phyloP scores from a whole-genome alignment of 1,284 basidiomycete species.

The Mrakiaceae sp. region DNA sequence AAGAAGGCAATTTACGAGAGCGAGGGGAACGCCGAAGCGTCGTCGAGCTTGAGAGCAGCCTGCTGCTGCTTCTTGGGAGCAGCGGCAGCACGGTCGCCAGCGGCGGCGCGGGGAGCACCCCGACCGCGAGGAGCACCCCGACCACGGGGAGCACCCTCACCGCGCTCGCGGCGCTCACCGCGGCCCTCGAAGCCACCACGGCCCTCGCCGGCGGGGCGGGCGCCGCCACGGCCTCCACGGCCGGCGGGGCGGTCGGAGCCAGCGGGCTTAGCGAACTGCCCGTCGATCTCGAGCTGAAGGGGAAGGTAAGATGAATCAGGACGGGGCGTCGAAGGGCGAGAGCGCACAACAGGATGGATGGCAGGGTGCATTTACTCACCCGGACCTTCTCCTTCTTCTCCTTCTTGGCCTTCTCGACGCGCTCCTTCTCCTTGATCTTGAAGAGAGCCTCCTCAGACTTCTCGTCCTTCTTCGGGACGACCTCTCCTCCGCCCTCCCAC shows the following conservation, averaged over 20 bases:
- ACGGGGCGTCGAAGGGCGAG: background rate
- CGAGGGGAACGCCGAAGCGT: conserved; percentile 73
- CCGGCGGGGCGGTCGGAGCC: conserved; percentile 45
- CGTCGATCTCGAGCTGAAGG: conserved; percentile 31
- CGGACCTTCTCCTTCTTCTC: conserved; percentile 36
- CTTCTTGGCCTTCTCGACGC: conserved; percentile 24
- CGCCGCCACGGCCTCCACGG: conserved; percentile 46
- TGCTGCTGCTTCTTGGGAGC: conserved; percentile 19
- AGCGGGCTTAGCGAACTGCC: conserved; percentile 33
- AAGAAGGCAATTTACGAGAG: conserved; percentile 30
- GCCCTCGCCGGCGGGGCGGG: conserved; percentile 19
- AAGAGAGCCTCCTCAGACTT: conserved; percentile 30
- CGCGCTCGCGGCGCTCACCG: conserved; percentile 22
- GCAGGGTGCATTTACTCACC: conserved; percentile 1
- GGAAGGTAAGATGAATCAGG: background rate
- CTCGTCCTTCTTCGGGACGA: conserved; percentile 30
- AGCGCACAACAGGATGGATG: background rate
- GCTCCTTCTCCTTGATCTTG: conserved; percentile 30
- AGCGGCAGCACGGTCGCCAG: conserved; percentile 24
- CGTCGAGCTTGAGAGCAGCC: conserved; percentile 50
- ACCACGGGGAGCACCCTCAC: conserved; percentile 26
- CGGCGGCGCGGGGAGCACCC: conserved; percentile 24
- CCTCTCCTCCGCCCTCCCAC: conserved; percentile 26
- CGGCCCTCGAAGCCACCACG: conserved; percentile 29
- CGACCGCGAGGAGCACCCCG: conserved; percentile 38